Conservation (phyloP, 331 rosid genomes). For the Malus hybrid region DNA sequence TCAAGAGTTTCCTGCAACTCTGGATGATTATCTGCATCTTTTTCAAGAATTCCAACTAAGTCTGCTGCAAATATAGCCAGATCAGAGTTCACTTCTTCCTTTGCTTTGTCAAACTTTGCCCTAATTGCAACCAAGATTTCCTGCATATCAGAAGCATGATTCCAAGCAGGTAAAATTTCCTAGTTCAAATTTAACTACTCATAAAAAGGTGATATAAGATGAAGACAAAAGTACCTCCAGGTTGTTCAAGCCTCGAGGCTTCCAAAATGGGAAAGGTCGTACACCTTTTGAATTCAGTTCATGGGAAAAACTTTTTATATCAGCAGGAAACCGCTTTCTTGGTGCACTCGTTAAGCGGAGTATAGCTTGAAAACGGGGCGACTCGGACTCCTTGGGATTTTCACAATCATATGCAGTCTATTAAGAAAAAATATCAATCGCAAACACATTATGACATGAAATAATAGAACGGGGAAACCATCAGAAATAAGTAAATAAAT, state of each 20-base stretch:
- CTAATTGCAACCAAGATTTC: conserved; percentile 78
- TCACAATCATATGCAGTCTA: conserved; percentile 81
- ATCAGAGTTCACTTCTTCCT: conserved; percentile 88
- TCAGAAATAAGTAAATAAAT: conserved; percentile 1
- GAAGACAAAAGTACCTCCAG: conserved; percentile 56
- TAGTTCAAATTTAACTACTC: neutral
- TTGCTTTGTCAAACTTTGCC: conserved; percentile 86
- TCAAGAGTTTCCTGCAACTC: conserved; percentile 96
- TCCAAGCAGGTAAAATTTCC: conserved; percentile 19
- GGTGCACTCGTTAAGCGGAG: conserved; percentile 95
- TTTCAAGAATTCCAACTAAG: conserved; percentile 88
- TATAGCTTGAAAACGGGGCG: conserved; percentile 99
- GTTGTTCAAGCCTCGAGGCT: conserved; percentile 88
- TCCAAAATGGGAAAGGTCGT: conserved; percentile 89
- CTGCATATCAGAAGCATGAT: conserved; percentile 38
- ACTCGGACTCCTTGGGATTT: conserved; percentile 96
- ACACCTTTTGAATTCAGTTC: conserved; percentile 95
- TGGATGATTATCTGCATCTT: conserved; percentile 85
- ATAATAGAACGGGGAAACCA: conserved; percentile 1
- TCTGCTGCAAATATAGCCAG: conserved; percentile 94
- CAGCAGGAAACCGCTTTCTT: conserved; percentile 74
- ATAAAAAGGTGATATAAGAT: conserved; percentile 12
- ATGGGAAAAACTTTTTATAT: conserved; percentile 94
- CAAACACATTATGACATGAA: conserved; percentile 13
- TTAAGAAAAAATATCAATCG: conserved; percentile 22